Evolutionary conservation across 768 basidiomycete species (phyloP).

Genomic region (Leucosporidium creatinivorum): DNA sequence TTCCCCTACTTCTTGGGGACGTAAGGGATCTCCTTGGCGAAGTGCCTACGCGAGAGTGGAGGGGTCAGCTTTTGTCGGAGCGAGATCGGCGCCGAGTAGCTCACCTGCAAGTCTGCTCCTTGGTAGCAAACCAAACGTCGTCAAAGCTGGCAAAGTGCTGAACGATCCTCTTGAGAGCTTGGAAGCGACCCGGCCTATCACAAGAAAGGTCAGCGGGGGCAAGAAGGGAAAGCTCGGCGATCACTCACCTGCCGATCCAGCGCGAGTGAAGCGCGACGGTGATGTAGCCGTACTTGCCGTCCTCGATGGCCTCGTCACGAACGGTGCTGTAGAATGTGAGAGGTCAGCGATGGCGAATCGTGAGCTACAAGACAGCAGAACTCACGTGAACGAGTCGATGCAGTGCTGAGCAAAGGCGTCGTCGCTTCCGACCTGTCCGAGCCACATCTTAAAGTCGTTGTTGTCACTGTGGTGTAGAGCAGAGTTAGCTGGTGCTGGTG

Average conservation of each 20-base stretch:
- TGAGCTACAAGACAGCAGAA: neutral
- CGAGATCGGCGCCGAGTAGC: no score
- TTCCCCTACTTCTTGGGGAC: neutral
- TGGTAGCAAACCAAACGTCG: conserved; percentile 38
- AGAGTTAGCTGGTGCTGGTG: neutral
- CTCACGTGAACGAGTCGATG: conserved; percentile 27
- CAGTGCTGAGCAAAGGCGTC: conserved; percentile 35
- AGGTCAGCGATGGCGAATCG: neutral
- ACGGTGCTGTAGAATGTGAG: neutral
- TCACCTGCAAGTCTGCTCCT: conserved; percentile 34
- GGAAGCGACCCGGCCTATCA: conserved; percentile 36
- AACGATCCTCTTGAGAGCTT: conserved; percentile 34
- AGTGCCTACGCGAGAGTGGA: conserved; percentile 14
- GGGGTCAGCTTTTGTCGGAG: no score
- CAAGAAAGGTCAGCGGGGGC: conserved; percentile 17
- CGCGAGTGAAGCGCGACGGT: conserved; percentile 36
- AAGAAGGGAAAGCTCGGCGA: neutral
- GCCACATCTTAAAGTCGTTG: conserved; percentile 38
- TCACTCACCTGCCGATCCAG: conserved; percentile 28
- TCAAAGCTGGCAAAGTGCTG: conserved; percentile 33
- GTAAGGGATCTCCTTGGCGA: conserved; percentile 30
- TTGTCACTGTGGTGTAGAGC: conserved; percentile 22
- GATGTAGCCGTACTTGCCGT: conserved; percentile 20
- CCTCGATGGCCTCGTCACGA: conserved; percentile 33
- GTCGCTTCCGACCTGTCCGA: conserved; percentile 33